Conservation (phyloP, 2,329 filamentous ascomycete species). For the Scedosporium dehoogii region DNA sequence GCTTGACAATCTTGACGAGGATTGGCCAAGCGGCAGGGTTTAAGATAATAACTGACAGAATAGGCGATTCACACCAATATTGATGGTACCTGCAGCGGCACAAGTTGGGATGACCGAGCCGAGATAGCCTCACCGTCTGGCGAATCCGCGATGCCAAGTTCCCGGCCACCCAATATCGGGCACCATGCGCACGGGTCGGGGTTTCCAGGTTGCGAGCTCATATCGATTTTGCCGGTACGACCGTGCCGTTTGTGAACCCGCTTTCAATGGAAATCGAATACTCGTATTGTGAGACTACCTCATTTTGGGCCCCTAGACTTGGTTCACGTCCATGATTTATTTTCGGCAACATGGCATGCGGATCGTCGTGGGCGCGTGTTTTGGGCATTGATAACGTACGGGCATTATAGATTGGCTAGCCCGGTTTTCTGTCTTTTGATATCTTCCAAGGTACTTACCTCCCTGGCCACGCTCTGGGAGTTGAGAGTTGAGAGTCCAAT, state of each 20-base stretch:
- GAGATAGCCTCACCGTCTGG: background rate
- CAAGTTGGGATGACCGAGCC: background rate
- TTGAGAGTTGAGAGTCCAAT: background rate
- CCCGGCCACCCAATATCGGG: background rate
- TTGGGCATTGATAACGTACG: background rate
- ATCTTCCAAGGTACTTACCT: background rate
- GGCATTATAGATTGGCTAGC: background rate
- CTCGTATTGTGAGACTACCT: background rate
- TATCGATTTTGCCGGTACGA: background rate
- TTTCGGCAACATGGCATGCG: background rate
- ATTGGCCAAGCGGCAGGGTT: background rate
- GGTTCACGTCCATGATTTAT: background rate
- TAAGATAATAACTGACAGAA: background rate
- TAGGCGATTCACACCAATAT: background rate
- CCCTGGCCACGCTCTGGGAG: background rate
- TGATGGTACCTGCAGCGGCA: background rate
- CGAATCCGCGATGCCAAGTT: background rate
- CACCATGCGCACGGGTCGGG: background rate
- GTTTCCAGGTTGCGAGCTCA: background rate
- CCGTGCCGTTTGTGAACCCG: background rate
- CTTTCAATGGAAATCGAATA: background rate
- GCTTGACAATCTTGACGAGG: background rate
- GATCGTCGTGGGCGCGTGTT: background rate
- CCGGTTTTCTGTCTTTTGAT: background rate
- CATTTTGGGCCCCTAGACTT: background rate